Evolutionary conservation across 345 rosid species (phyloP).

Genomic region (Citrus australasica): DNA sequence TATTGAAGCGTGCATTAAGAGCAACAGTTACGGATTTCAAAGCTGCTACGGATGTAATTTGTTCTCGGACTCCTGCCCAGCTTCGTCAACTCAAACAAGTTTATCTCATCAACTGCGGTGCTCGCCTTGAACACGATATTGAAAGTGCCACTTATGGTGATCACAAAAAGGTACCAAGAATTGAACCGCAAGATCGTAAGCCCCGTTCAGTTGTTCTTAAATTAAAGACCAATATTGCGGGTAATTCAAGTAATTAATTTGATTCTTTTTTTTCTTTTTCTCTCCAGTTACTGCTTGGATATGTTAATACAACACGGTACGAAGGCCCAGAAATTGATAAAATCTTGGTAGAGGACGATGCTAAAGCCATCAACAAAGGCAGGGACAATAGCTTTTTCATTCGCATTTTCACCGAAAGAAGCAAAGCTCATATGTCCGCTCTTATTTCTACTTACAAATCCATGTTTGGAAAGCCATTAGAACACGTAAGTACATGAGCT

Average conservation of each 20-base stretch:
- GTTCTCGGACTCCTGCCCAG: slow-evolving; percentile 48
- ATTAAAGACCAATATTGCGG: too few species aligned
- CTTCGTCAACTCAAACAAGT: slow-evolving; percentile 54
- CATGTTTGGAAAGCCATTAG: slow-evolving; percentile 38
- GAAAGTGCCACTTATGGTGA: slow-evolving; percentile 45
- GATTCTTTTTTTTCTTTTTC: too few species aligned
- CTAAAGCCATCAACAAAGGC: slow-evolving; percentile 41
- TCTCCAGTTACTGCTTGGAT: slow-evolving; percentile 43
- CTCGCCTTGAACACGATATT: slow-evolving; percentile 40
- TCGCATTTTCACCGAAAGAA: slow-evolving; percentile 58
- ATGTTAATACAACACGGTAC: slow-evolving; percentile 44
- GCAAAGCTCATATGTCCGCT: slow-evolving; percentile 55
- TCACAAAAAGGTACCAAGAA: slow-evolving; percentile 38
- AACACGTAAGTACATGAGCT: slow-evolving; percentile 30
- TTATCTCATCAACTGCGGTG: slow-evolving; percentile 31
- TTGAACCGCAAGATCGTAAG: neutral
- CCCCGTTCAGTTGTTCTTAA: too few species aligned
- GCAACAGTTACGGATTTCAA: slow-evolving; percentile 46
- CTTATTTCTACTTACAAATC: slow-evolving; percentile 32
- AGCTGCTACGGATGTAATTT: slow-evolving; percentile 49
- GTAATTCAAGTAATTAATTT: too few species aligned
- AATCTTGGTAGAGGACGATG: slow-evolving; percentile 41
- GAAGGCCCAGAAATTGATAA: slow-evolving; percentile 71
- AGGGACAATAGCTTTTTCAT: slow-evolving; percentile 34
- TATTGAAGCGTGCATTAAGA: slow-evolving; percentile 38